Conservation (phyloP, 345 rosid genomes). For the Camelina laxa region DNA sequence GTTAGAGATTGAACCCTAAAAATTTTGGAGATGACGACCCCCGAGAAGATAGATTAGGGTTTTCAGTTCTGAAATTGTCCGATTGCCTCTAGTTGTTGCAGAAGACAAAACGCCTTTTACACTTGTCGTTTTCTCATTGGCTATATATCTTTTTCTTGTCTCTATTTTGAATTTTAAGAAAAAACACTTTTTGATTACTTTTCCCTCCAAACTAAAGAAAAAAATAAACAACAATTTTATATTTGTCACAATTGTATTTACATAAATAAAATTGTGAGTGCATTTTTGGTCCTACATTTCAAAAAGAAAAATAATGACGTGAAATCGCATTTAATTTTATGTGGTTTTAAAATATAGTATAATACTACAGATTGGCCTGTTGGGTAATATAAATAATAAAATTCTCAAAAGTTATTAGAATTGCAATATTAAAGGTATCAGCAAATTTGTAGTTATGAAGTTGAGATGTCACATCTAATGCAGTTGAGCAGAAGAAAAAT, state of each 20-base stretch:
- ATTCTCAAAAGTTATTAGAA: background rate
- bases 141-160: background rate
- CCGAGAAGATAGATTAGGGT: constrained; percentile 45
- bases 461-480: constrained; percentile 43
- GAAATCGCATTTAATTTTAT: constrained; percentile 22
- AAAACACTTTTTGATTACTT: constrained; percentile 28
- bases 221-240: background rate
- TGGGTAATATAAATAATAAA: background rate
- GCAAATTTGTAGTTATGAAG: constrained; percentile 39
- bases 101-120: constrained; percentile 17
- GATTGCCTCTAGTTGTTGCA: constrained; percentile 25
- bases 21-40: constrained; percentile 8
- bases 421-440: constrained; percentile 18
- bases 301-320: constrained; percentile 10
- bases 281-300: constrained; percentile 33
- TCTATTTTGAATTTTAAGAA: constrained; percentile 26
- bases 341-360: background rate
- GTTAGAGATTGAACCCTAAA: constrained; percentile 18
- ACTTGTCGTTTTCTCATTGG: constrained; percentile 23
- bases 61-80: constrained; percentile 27
- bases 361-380: constrained; percentile 5
- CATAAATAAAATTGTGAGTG: background rate
- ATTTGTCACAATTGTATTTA: background rate
- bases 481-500: constrained; percentile 37
- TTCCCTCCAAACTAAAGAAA: constrained; percentile 45